A percentile compares a stretch with the other conserved stretches of the same genome.
These are phyloP conservation scores for Mycena epipterygia DNA, from an alignment of 768 basidiomycete genomes.

Conservation along the genomic window DNA sequence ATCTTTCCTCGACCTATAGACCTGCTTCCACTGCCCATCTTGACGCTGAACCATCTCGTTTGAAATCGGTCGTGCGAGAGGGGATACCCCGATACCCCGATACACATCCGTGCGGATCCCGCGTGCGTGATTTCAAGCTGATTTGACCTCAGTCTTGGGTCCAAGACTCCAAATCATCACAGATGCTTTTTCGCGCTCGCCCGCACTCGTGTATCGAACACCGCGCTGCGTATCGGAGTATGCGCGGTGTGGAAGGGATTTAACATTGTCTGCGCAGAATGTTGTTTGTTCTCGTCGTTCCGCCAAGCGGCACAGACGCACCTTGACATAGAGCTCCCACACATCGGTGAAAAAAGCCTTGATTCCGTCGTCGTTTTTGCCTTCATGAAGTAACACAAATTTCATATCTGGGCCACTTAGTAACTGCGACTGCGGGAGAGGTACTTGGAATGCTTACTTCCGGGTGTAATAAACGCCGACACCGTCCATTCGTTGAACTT, in stretches of 20 bases:
- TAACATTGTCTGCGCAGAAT: slow-evolving; percentile 75
- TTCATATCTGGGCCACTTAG: slow-evolving; percentile 82
- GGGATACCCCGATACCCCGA: background rate
- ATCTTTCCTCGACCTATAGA: too few species aligned
- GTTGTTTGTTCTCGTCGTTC: slow-evolving; percentile 25
- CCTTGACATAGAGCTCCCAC: slow-evolving; percentile 99
- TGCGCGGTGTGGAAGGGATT: slow-evolving; percentile 99
- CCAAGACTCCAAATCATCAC: slow-evolving; percentile 37
- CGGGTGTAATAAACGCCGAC: slow-evolving; percentile 95
- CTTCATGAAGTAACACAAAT: slow-evolving; percentile 93
- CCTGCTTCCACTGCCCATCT: background rate
- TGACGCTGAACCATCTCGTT: background rate
- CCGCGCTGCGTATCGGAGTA: slow-evolving; percentile 79
- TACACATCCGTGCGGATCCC: background rate
- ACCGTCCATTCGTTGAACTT: slow-evolving; percentile 99
- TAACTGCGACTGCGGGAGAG: background rate
- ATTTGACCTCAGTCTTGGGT: background rate
- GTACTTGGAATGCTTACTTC: slow-evolving; percentile 72
- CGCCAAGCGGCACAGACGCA: slow-evolving; percentile 47
- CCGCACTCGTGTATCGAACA: slow-evolving; percentile 88
- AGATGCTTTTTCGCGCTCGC: slow-evolving; percentile 90
- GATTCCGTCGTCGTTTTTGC: slow-evolving; percentile 98
- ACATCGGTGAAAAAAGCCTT: slow-evolving; percentile 92
- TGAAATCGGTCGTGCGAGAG: background rate
- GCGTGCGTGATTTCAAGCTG: background rate